Percentiles rank a stretch among this genome's conserved stretches.
phyloP scores from a whole-genome alignment of 306 rosid genomes.

The Vigna unguiculata region DNA sequence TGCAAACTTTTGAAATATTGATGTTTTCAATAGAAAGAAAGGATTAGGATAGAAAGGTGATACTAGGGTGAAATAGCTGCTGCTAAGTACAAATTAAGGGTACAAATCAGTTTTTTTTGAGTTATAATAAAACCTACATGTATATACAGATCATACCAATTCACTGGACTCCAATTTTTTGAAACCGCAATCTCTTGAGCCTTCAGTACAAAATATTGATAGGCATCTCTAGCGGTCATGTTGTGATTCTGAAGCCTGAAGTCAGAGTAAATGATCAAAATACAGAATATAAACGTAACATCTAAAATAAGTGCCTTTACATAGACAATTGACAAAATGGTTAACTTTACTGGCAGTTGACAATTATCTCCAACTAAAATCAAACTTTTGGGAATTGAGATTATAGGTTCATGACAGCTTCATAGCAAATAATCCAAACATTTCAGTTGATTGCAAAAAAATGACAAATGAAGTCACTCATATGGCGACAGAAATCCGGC shows the following conservation, averaged over 20 bases:
- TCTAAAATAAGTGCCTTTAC: slow-evolving; percentile 17
- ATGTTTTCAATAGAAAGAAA: slow-evolving; percentile 36
- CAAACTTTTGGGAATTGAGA: not conserved
- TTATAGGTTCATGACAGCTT: slow-evolving; percentile 4
- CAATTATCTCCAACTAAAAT: not conserved
- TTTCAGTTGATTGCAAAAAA: not conserved
- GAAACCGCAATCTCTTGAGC: slow-evolving; percentile 90
- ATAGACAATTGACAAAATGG: slow-evolving; percentile 5
- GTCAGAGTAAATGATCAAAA: slow-evolving; percentile 36
- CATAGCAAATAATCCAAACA: slow-evolving; percentile 7
- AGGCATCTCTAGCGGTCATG: slow-evolving; percentile 82
- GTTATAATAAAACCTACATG: slow-evolving; percentile 27
- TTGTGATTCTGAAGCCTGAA: slow-evolving; percentile 80
- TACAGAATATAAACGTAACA: slow-evolving; percentile 21
- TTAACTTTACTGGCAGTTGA: slow-evolving; percentile 31
- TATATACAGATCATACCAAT: slow-evolving; percentile 65
- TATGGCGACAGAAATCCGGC: not conserved
- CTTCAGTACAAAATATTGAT: slow-evolving; percentile 84
- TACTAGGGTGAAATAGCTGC: slow-evolving; percentile 20
- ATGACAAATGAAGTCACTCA: slow-evolving; percentile 9
- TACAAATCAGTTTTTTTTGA: slow-evolving; percentile 29
- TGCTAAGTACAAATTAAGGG: slow-evolving; percentile 29
- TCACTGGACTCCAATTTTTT: slow-evolving; percentile 87
- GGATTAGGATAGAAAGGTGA: slow-evolving; percentile 8
- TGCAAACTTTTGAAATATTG: slow-evolving; percentile 15